A percentile compares a stretch with the other conserved stretches of the same genome.
Evolutionary conservation across 805 yeast species (phyloP).

Genomic region (Teunomyces kruisii): DNA sequence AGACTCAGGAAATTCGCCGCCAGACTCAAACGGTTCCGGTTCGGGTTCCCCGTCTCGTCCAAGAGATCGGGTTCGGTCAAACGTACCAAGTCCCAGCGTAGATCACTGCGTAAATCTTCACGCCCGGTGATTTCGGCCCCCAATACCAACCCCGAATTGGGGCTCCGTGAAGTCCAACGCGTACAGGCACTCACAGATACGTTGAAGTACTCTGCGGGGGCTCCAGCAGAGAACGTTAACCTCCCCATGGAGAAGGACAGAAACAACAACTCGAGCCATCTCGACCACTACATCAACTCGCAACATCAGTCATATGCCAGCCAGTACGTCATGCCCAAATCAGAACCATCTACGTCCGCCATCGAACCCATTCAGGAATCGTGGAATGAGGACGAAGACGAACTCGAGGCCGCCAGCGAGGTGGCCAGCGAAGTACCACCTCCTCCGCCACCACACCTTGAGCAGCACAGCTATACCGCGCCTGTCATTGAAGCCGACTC

Average conservation of each 20-base stretch:
- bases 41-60: slow-evolving; percentile 25
- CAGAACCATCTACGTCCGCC: neutral
- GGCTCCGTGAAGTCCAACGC: slow-evolving; percentile 13
- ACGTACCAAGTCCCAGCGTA: neutral
- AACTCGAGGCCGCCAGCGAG: slow-evolving; percentile 1
- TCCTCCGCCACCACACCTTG: slow-evolving; percentile 21
- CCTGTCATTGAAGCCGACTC: neutral
- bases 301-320: slow-evolving; percentile 8
- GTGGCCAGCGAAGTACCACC: slow-evolving; percentile 20
- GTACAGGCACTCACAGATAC: slow-evolving; percentile 20
- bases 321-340: neutral
- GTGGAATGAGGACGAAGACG: neutral
- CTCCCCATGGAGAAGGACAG: neutral
- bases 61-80: slow-evolving; percentile 14
- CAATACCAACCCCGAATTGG: slow-evolving; percentile 31
- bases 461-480: neutral
- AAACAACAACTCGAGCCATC: neutral
- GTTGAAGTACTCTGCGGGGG: slow-evolving; percentile 26
- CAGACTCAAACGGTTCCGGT: slow-evolving; percentile 18
- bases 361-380: neutral
- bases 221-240: slow-evolving; percentile 16
- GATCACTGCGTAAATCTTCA: neutral
- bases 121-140: slow-evolving; percentile 27
- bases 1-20: slow-evolving; percentile 24
- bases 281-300: neutral